Percentiles rank a stretch among this genome's conserved stretches.
Evolutionary conservation across 1,284 basidiomycete genomes (phyloP).

Genomic region (Naganishia albida): DNA sequence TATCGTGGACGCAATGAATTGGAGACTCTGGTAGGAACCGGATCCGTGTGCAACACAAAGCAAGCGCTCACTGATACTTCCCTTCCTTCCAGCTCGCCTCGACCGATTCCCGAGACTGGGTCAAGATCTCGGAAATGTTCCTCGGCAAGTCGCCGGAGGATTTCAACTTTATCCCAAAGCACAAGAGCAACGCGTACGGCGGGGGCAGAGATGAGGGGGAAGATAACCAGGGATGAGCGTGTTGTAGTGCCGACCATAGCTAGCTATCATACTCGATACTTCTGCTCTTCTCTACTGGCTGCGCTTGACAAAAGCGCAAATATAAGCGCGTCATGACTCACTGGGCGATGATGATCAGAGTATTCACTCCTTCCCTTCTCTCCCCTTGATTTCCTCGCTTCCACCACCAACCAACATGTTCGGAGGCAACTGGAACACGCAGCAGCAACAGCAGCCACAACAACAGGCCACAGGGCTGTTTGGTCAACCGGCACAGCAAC

Average conservation of each 20-base stretch:
- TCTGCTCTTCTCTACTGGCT: slow-evolving; percentile 12
- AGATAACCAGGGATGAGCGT: slow-evolving; percentile 34
- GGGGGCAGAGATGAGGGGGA: slow-evolving; percentile 45
- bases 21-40: slow-evolving; percentile 12
- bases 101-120: slow-evolving; percentile 84
- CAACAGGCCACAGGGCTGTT: slow-evolving; percentile 30
- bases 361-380: neutral
- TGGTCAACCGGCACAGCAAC: slow-evolving; percentile 26
- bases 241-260: too few species aligned
- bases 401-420: slow-evolving; percentile 4
- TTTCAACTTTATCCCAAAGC: slow-evolving; percentile 71
- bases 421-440: slow-evolving; percentile 26
- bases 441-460: slow-evolving; percentile 35
- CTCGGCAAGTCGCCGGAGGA: slow-evolving; percentile 68
- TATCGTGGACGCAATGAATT: slow-evolving; percentile 85
- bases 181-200: slow-evolving; percentile 68
- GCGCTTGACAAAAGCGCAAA: neutral
- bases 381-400: neutral
- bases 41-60: neutral
- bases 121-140: slow-evolving; percentile 94
- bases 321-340: neutral
- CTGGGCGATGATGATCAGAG: neutral
- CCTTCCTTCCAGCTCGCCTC: slow-evolving; percentile 63
- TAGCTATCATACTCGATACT: too few species aligned
- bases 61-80: slow-evolving; percentile 66